Evolutionary conservation across 2,329 filamentous ascomycete genomes (phyloP).

Genomic region (Elsinoe arachidis): DNA sequence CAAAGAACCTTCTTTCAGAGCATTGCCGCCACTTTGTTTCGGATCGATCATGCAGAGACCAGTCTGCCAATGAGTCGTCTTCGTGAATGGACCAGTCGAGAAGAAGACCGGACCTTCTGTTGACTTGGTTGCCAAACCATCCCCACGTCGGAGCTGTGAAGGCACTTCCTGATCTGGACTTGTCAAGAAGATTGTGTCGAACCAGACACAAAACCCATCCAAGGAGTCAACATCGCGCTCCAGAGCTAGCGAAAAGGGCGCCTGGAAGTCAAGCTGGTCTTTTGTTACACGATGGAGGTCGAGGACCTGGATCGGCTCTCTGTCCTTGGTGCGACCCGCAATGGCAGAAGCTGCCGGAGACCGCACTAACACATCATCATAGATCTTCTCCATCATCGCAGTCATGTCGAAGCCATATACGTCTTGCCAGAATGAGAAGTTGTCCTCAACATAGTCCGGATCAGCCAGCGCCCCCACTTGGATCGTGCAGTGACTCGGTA

Average conservation of each 20-base stretch:
- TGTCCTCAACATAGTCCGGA: slow-evolving; percentile 65
- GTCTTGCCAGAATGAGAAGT: slow-evolving; percentile 77
- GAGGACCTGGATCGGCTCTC: slow-evolving; percentile 62
- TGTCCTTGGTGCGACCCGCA: slow-evolving; percentile 39
- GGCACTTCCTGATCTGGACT: slow-evolving; percentile 41
- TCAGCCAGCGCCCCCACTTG: slow-evolving; percentile 75
- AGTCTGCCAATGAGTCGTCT: slow-evolving; percentile 85
- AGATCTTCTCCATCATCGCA: slow-evolving; percentile 75
- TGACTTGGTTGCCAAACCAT: slow-evolving; percentile 45
- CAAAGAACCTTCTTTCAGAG: slow-evolving; percentile 46
- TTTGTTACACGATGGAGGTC: slow-evolving; percentile 65
- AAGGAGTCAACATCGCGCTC: slow-evolving; percentile 56
- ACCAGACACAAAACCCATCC: slow-evolving; percentile 89
- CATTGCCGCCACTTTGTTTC: slow-evolving; percentile 37
- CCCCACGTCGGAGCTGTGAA: slow-evolving; percentile 32
- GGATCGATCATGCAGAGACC: slow-evolving; percentile 63
- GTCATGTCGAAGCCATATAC: slow-evolving; percentile 95
- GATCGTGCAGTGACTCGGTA: slow-evolving; percentile 76
- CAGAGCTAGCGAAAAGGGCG: slow-evolving; percentile 56
- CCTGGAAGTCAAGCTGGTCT: slow-evolving; percentile 67
- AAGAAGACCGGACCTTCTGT: slow-evolving; percentile 64
- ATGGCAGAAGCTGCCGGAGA: slow-evolving; percentile 38
- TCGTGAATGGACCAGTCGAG: slow-evolving; percentile 71
- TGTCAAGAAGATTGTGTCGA: slow-evolving; percentile 83
- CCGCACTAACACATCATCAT: slow-evolving; percentile 53